Percentiles rank a stretch among this genome's conserved stretches.
Conservation (phyloP, 1,284 basidiomycete species). For the Cryptococcus sp. region DNA sequence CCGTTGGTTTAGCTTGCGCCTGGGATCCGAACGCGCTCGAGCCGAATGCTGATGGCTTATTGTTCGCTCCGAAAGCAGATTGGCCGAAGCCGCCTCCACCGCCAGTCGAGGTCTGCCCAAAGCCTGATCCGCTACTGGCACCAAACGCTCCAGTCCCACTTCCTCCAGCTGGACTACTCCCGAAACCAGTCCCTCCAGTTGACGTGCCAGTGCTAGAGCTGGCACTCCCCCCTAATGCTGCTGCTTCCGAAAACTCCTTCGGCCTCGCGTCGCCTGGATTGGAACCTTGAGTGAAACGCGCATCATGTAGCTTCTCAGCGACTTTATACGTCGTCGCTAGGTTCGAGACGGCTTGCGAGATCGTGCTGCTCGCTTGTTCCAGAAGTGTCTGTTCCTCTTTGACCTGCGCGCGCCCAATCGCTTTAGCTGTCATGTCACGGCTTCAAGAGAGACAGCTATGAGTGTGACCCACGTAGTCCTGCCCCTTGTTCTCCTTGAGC, state of each 20-base stretch:
- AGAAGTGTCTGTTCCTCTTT: constrained; percentile 38
- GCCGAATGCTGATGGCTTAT: constrained; percentile 19
- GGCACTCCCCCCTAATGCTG: constrained; percentile 18
- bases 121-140: constrained; percentile 7
- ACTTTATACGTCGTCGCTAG: constrained; percentile 21
- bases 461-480: constrained; percentile 67
- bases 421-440: neutral
- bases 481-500: constrained; percentile 60
- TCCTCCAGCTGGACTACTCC: constrained; percentile 13
- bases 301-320: constrained; percentile 46
- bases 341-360: constrained; percentile 35
- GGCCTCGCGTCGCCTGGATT: constrained; percentile 29
- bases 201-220: constrained; percentile 1
- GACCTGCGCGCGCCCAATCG: constrained; percentile 20
- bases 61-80: constrained; percentile 20
- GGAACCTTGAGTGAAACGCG: constrained; percentile 29
- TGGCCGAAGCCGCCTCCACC: constrained; percentile 21
- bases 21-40: constrained; percentile 10
- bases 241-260: constrained; percentile 35
- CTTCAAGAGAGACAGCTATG: neutral
- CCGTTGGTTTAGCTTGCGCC: constrained; percentile 9
- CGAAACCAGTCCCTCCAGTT: neutral
- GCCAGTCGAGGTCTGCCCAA: constrained; percentile 4
- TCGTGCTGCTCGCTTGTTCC: constrained; percentile 26
- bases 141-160: constrained; percentile 7